Evolutionary conservation across 371 early-diverging fungal genomes (phyloP).

Genomic region (Mucor racemosus): DNA sequence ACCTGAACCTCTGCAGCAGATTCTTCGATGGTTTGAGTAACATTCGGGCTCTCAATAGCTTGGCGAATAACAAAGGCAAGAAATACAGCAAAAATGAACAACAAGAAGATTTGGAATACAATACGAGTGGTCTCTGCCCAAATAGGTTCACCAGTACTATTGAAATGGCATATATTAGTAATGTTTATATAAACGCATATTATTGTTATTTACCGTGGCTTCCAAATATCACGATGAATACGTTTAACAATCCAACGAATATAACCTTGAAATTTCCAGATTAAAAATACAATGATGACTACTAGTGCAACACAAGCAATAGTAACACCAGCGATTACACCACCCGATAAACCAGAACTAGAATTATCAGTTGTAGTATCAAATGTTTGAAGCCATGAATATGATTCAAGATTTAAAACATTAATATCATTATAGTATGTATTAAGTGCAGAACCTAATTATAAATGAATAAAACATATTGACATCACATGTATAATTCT

Average conservation of each 20-base stretch:
- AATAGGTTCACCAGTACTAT: slow-evolving; percentile 51
- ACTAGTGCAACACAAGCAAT: slow-evolving; percentile 39
- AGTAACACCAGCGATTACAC: slow-evolving; percentile 51
- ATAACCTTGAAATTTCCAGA: slow-evolving; percentile 53
- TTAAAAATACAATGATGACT: slow-evolving; percentile 38
- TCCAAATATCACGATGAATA: slow-evolving; percentile 52
- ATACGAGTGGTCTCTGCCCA: slow-evolving; percentile 58
- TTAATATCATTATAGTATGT: slow-evolving; percentile 52
- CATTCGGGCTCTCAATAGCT: slow-evolving; percentile 48
- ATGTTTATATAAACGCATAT: too few species aligned
- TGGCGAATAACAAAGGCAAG: slow-evolving; percentile 51
- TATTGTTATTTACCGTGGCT: slow-evolving; percentile 20
- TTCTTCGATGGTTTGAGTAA: slow-evolving; percentile 45
- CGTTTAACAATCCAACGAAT: slow-evolving; percentile 39
- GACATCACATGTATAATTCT: slow-evolving; percentile 4
- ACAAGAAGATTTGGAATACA: slow-evolving; percentile 41
- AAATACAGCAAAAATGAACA: slow-evolving; percentile 46
- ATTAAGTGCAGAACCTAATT: slow-evolving; percentile 38
- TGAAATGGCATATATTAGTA: background rate
- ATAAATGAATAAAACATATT: background rate
- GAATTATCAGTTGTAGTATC: background rate
- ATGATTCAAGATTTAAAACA: slow-evolving; percentile 28
- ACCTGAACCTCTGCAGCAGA: slow-evolving; percentile 40
- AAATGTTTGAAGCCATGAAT: slow-evolving; percentile 44
- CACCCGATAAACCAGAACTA: slow-evolving; percentile 29